phyloP scores from a whole-genome alignment of 441 rosid genomes.

The Croton setiger region DNA sequence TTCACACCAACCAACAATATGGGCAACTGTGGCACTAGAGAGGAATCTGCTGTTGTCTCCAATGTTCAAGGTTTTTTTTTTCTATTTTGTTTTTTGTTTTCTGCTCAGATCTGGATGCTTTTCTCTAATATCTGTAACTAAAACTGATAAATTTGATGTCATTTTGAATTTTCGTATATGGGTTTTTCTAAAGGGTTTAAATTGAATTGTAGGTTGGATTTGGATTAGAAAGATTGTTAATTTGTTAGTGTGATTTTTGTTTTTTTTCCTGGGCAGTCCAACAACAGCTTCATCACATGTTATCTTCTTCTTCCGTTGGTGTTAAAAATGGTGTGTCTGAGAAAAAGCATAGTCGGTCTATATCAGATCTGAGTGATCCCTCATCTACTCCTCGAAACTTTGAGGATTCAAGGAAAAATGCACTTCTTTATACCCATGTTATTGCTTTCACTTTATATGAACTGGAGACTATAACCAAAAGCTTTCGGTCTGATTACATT shows the following conservation, averaged over 20 bases:
- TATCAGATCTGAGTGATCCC: conserved; percentile 95
- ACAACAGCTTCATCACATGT: conserved; percentile 51
- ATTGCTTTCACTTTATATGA: conserved; percentile 85
- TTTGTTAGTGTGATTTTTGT: not conserved
- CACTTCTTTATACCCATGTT: conserved; percentile 68
- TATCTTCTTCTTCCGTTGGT: conserved; percentile 36
- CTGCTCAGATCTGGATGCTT: conserved; percentile 6
- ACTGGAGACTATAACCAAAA: conserved; percentile 97
- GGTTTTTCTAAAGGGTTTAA: not conserved
- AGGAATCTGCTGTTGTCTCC: conserved; percentile 84
- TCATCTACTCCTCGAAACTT: conserved; percentile 59
- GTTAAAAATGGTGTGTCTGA: conserved; percentile 33
- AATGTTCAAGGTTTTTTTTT: conserved; percentile 72
- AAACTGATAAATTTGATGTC: not conserved
- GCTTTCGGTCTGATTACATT: conserved; percentile 94
- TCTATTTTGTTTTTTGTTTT: not conserved
- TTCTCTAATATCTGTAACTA: not conserved
- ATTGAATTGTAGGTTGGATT: conserved; percentile 17
- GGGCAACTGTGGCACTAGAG: conserved; percentile 98
- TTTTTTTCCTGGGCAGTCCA: conserved; percentile 51
- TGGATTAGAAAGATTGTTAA: not conserved
- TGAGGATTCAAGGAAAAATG: conserved; percentile 68
- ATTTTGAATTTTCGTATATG: conserved; percentile 6
- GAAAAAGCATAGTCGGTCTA: conserved; percentile 66
- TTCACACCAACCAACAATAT: conserved; percentile 24